Evolutionary conservation across 1,139 yeast genomes (phyloP).

Genomic region (Candida pseudocylindracea): DNA sequence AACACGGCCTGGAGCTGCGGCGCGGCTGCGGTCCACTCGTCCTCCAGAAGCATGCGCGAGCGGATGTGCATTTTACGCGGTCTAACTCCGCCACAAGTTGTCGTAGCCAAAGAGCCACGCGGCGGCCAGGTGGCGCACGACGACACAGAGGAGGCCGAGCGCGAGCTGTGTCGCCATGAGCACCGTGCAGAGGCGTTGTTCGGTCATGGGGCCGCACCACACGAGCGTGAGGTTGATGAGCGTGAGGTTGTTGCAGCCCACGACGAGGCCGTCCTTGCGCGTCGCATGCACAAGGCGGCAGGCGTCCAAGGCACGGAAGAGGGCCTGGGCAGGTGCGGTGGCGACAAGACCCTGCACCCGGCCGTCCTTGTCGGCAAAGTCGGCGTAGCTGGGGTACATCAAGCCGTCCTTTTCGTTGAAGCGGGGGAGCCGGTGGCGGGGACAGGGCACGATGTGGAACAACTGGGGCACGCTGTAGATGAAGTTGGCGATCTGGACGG

Average conservation of each 20-base stretch:
- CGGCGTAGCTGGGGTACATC: conserved; percentile 42
- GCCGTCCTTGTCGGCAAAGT: conserved; percentile 4
- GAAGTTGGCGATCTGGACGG: conserved; percentile 83
- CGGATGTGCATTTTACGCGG: too few species aligned
- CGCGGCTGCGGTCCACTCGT: too few species aligned
- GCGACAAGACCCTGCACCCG: conserved; percentile 8
- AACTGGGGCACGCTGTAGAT: conserved; percentile 79
- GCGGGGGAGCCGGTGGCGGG: conserved; percentile 80
- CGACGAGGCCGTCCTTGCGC: conserved; percentile 13
- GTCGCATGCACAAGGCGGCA: conserved; percentile 21
- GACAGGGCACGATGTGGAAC: conserved; percentile 74
- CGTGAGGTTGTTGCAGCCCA: conserved; percentile 61
- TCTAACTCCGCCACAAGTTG: conserved; percentile 17
- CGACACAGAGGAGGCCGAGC: conserved; percentile 44
- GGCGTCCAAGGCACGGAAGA: conserved; percentile 2
- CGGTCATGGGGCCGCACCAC: conserved; percentile 78
- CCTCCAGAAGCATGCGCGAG: too few species aligned
- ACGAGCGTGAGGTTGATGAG: conserved; percentile 65
- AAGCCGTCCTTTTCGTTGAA: conserved; percentile 47
- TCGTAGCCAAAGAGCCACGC: conserved; percentile 80
- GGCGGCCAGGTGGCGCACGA: conserved; percentile 67
- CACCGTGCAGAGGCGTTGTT: conserved; percentile 43
- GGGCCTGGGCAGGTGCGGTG: neutral
- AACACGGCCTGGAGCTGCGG: too few species aligned
- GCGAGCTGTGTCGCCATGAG: conserved; percentile 40